phyloP scores from a whole-genome alignment of 148 eudicot species.

The Spergularia bocconei region DNA sequence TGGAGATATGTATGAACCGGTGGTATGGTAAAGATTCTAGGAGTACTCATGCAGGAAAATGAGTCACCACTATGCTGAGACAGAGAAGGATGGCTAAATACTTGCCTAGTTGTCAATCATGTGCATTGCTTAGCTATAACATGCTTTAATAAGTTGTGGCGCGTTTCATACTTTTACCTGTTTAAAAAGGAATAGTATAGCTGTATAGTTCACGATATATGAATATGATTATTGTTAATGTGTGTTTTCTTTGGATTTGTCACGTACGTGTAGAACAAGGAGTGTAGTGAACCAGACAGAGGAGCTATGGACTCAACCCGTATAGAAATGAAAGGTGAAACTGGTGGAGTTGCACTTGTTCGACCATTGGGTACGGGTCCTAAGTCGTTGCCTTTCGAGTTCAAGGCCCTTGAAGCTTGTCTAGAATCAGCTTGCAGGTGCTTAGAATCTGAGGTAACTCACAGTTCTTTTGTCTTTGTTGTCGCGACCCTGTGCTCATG shows the following conservation, averaged over 20 bases:
- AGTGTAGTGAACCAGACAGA: not conserved
- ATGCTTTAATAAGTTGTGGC: no score
- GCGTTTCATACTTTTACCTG: no score
- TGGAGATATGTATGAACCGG: no score
- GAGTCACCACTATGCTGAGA: no score
- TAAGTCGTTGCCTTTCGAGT: conserved; percentile 52
- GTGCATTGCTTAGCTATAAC: no score
- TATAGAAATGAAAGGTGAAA: not conserved
- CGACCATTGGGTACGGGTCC: conserved; percentile 20
- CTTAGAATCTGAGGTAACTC: conserved; percentile 50
- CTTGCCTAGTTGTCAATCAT: no score
- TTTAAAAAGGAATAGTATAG: no score
- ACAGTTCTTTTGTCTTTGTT: not conserved
- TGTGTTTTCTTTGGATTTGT: not conserved
- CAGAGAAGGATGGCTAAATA: no score
- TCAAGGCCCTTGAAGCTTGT: conserved; percentile 57
- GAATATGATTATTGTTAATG: not conserved
- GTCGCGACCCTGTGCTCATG: no score
- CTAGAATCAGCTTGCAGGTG: conserved; percentile 62
- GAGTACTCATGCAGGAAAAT: no score
- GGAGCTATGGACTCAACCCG: not conserved
- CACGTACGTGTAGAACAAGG: not conserved
- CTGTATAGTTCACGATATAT: no score
- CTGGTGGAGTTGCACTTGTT: not conserved
- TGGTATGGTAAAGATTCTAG: no score